phyloP scores from a whole-genome alignment of 176 grass and related monocot species.

The Puccinellia tenuiflora region DNA sequence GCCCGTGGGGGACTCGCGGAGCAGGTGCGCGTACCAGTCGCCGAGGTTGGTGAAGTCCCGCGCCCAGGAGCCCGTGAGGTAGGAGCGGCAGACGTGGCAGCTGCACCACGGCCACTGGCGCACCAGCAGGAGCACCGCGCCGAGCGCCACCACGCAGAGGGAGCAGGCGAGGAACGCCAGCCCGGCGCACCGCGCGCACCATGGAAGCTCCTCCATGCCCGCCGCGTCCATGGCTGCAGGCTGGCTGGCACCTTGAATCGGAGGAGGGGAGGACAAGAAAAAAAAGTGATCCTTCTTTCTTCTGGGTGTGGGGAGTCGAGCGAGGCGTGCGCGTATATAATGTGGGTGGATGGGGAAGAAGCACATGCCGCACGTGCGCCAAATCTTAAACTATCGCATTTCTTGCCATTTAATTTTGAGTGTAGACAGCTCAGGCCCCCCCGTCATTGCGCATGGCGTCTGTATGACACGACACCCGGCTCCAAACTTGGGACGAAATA shows the following conservation, averaged over 20 bases:
- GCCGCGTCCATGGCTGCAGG: slow-evolving; percentile 8
- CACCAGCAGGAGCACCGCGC: slow-evolving; percentile 22
- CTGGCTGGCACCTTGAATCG: neutral
- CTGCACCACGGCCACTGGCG: slow-evolving; percentile 50
- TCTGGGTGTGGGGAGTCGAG: neutral
- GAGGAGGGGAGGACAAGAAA: neutral
- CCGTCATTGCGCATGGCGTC: neutral
- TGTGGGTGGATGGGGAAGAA: neutral
- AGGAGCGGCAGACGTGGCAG: slow-evolving; percentile 55
- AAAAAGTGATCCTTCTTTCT: slow-evolving; percentile 1
- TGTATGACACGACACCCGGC: neutral
- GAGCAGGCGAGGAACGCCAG: slow-evolving; percentile 26
- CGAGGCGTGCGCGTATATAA: slow-evolving; percentile 29
- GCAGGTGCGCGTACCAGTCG: slow-evolving; percentile 83
- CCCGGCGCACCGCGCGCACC: slow-evolving; percentile 16
- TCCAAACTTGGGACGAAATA: neutral
- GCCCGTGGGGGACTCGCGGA: slow-evolving; percentile 38
- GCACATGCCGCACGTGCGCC: slow-evolving; percentile 33
- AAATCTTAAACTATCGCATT: slow-evolving; percentile 7
- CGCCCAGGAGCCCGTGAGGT: slow-evolving; percentile 62
- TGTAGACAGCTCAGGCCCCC: slow-evolving; percentile 10
- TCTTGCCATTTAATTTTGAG: neutral
- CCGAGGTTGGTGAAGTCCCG: slow-evolving; percentile 50
- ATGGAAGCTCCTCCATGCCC: slow-evolving; percentile 6
- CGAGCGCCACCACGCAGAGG: slow-evolving; percentile 24